Base-by-base conservation (phyloP, 2,329 filamentous ascomycete genomes). In the Zymoseptoria passerinii region DNA sequence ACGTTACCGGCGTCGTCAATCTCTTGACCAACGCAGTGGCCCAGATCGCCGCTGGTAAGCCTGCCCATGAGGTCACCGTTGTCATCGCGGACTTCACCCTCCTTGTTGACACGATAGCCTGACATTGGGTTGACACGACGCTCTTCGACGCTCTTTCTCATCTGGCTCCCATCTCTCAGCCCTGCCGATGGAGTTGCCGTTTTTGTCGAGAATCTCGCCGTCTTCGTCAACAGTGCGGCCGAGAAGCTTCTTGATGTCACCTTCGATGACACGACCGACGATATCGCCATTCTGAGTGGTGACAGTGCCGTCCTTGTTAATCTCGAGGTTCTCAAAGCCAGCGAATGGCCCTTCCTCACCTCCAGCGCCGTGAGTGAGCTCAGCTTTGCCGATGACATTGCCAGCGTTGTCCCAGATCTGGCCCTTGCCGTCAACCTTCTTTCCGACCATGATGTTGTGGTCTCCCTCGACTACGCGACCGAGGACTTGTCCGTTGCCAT, bases 321-420 rank as follows among this genome's bases (percentile, higher is more conserved):
- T 79, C 27, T 75, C 75, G 35, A 80, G 77, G 58, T 76, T 75
- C 52, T 85, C 81, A 63, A 83, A 84, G 57, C 82, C 83, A 64
- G 78, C 81, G 70, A 85, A 85, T 2, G 80, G 77, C 10, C 82
- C 82, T 64, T 85, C 82, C 3, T 80, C 73, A 60, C 76, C 66
- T 40, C 58, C 53, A 54, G 64, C 75, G 16, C 81, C 82, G 19
- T 79, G 76, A 54, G 80, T 78, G 52, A 84, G 77, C 69, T 84
- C 81, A 53, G 78, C 83, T 54, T 75, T 75, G 23, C 83, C 83
- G 63, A 85, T 79, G 61, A 86, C 78, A 61, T 84, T 82, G 58
- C 83, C 83, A 60, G 80, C 76, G 61, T 84, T 82, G 68, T 83
- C 81, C 82, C 83, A 85, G 70, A 85, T 82, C 68, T 85, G 81